Conservation (phyloP, 805 yeast genomes). For the Lipomyces japonicus region DNA sequence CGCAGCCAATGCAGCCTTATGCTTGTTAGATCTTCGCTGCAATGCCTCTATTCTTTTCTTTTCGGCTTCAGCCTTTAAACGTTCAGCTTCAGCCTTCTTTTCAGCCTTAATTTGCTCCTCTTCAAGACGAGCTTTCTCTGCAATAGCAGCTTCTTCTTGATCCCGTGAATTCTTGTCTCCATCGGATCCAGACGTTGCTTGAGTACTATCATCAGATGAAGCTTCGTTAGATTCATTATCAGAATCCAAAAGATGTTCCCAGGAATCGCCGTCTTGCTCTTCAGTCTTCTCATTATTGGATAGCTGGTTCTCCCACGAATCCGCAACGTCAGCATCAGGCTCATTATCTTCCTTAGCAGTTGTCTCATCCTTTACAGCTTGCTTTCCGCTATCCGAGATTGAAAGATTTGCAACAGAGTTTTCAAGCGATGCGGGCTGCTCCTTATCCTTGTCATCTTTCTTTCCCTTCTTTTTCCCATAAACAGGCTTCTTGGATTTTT, state of each 20-base stretch:
- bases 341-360: conserved; percentile 31
- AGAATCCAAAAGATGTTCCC: conserved; percentile 30
- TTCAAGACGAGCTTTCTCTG: conserved; percentile 35
- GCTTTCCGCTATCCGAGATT: conserved; percentile 22
- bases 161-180: conserved; percentile 34
- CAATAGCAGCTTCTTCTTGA: conserved; percentile 37
- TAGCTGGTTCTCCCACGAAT: conserved; percentile 38
- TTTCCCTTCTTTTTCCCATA: conserved; percentile 63
- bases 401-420: conserved; percentile 34
- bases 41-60: conserved; percentile 39
- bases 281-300: conserved; percentile 16
- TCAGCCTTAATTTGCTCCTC: conserved; percentile 26
- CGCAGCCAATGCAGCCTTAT: conserved; percentile 38
- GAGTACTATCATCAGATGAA: conserved; percentile 28
- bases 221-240: conserved; percentile 32
- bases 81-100: conserved; percentile 13
- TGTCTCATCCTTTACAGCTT: conserved; percentile 29
- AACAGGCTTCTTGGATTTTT: conserved; percentile 63
- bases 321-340: conserved; percentile 43
- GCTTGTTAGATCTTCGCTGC: conserved; percentile 40
- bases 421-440: conserved; percentile 33
- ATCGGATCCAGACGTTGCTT: conserved; percentile 35
- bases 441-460: conserved; percentile 38
- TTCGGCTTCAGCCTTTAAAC: conserved; percentile 34
- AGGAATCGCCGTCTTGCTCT: conserved; percentile 23